Conservation (phyloP, 805 yeast genomes). For the Candida quercuum region DNA sequence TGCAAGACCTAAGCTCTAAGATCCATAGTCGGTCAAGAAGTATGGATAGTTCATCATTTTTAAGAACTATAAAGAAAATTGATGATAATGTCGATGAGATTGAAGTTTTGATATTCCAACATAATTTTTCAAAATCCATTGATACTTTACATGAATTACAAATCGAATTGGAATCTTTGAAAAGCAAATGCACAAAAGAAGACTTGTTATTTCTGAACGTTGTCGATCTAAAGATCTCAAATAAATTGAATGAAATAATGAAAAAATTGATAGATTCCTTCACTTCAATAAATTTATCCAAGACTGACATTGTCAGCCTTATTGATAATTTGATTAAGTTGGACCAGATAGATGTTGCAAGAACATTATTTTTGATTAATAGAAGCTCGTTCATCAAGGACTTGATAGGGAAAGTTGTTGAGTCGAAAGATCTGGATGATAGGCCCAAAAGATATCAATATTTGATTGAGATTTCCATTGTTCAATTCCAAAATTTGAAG, state of each 20-base stretch:
- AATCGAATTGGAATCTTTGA: slow-evolving; percentile 13
- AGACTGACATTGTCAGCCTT: slow-evolving; percentile 20
- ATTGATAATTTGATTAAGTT: slow-evolving; percentile 32
- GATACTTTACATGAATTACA: slow-evolving; percentile 30
- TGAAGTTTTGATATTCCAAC: slow-evolving; percentile 62
- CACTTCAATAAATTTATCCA: slow-evolving; percentile 24
- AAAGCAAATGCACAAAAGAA: slow-evolving; percentile 21
- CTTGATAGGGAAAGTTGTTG: slow-evolving; percentile 42
- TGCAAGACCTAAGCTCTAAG: slow-evolving; percentile 56
- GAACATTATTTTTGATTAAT: slow-evolving; percentile 41
- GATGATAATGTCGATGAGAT: slow-evolving; percentile 65
- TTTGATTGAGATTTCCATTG: slow-evolving; percentile 55
- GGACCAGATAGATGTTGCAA: slow-evolving; percentile 42
- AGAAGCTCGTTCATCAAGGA: slow-evolving; percentile 41
- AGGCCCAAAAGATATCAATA: slow-evolving; percentile 39
- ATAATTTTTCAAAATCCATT: slow-evolving; percentile 42
- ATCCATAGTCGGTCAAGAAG: slow-evolving; percentile 57
- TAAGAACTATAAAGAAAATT: slow-evolving; percentile 43
- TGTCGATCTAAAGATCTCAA: slow-evolving; percentile 26
- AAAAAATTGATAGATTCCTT: slow-evolving; percentile 32
- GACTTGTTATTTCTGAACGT: slow-evolving; percentile 27
- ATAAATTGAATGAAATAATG: slow-evolving; percentile 26
- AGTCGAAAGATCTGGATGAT: slow-evolving; percentile 43
- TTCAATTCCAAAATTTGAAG: slow-evolving; percentile 55
- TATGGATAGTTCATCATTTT: slow-evolving; percentile 36